Conservation (phyloP, 305 asterid species). For the Solanum hybrid region DNA sequence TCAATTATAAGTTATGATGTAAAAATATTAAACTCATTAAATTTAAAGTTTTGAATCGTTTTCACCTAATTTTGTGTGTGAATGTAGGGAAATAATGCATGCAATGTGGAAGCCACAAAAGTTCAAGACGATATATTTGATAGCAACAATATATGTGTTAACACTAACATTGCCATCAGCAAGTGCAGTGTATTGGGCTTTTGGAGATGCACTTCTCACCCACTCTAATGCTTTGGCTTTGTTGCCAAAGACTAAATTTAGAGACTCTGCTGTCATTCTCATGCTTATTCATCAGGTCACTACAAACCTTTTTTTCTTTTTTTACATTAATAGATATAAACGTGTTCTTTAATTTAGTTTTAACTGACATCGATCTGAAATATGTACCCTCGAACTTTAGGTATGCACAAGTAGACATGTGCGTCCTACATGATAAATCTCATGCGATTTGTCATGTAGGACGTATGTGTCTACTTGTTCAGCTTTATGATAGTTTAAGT, state of each 20-base stretch:
- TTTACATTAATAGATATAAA: not conserved
- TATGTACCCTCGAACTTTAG: fast-evolving
- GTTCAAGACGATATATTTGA: slow-evolving; percentile 64
- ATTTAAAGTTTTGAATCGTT: not conserved
- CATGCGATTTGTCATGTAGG: not conserved
- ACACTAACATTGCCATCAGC: slow-evolving; percentile 81
- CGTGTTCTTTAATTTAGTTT: not conserved
- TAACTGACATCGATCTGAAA: not conserved
- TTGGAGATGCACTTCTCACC: slow-evolving; percentile 57
- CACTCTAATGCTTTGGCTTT: slow-evolving; percentile 65
- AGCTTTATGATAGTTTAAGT: not conserved
- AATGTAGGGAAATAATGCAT: slow-evolving; percentile 61
- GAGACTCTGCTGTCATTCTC: slow-evolving; percentile 72
- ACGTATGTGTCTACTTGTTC: not conserved
- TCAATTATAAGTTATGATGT: not conserved
- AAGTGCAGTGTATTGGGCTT: slow-evolving; percentile 85
- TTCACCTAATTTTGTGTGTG: not conserved
- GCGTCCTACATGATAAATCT: not conserved
- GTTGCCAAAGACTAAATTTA: slow-evolving; percentile 61
- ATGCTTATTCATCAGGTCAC: slow-evolving; percentile 86
- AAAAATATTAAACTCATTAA: not conserved
- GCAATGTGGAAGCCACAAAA: slow-evolving; percentile 90
- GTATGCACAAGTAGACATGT: not conserved
- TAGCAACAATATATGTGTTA: slow-evolving; percentile 67
- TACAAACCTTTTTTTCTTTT: not conserved